phyloP scores from a whole-genome alignment of 2,329 filamentous ascomycete genomes.

The Xylariaceae sp. region DNA sequence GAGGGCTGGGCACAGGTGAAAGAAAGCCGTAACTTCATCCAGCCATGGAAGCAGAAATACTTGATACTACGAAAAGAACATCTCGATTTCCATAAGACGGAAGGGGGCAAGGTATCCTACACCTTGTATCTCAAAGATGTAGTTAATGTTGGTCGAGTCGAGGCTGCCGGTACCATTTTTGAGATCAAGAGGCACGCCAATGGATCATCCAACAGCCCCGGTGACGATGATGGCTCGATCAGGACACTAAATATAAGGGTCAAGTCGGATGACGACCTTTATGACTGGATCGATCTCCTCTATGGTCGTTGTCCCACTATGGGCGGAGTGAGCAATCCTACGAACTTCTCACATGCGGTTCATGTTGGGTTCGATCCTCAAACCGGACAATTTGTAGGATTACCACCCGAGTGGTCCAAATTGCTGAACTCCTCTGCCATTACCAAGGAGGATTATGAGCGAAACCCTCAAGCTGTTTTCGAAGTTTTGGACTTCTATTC shows the following conservation, averaged over 20 bases:
- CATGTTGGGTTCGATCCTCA: slow-evolving; percentile 97
- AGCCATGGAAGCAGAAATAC: slow-evolving; percentile 88
- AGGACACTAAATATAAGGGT: slow-evolving; percentile 91
- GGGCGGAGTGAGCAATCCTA: slow-evolving; percentile 97
- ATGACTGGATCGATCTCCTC: slow-evolving; percentile 98
- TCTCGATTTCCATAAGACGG: slow-evolving; percentile 92
- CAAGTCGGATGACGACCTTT: slow-evolving; percentile 94
- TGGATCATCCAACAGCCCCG: slow-evolving; percentile 72
- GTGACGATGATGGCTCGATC: slow-evolving; percentile 79
- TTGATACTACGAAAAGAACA: slow-evolving; percentile 91
- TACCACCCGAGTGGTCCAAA: slow-evolving; percentile 97
- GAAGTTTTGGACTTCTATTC: slow-evolving; percentile 88
- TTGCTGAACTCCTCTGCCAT: slow-evolving; percentile 94
- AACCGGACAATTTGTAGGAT: slow-evolving; percentile 91
- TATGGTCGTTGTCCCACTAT: slow-evolving; percentile 96
- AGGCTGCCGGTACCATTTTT: slow-evolving; percentile 89
- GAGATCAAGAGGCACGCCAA: slow-evolving; percentile 84
- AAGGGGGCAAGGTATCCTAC: slow-evolving; percentile 86
- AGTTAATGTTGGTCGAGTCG: slow-evolving; percentile 86
- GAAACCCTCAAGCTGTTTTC: slow-evolving; percentile 86
- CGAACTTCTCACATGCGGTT: slow-evolving; percentile 96
- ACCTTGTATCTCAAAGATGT: slow-evolving; percentile 87
- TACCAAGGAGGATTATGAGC: slow-evolving; percentile 97
- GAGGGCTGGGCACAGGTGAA: slow-evolving; percentile 87
- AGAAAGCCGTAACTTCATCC: slow-evolving; percentile 86